Base-by-base conservation (phyloP, 257 asterid species). In the Knoxia roxburghii region DNA sequence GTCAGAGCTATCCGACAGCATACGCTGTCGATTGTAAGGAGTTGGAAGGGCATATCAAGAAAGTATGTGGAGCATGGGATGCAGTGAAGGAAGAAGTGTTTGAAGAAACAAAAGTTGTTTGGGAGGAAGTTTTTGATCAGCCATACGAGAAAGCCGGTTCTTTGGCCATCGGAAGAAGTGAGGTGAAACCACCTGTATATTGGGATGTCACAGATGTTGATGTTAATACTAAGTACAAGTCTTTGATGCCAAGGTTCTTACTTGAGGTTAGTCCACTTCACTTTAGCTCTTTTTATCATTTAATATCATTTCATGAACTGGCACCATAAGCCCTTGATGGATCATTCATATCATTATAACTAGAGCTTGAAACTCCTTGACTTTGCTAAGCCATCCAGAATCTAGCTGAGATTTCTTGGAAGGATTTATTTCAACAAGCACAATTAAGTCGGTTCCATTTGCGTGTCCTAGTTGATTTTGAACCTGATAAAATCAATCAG, bases 141-240 rank as follows among this genome's bases (percentile, higher is more conserved):
- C 96, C 98, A 45, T 92, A 83, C 48, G 96, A 89, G 83, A 92
- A 82, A 81, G 95, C 95, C 0, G 97, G 98, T 24, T 84, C 84
- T 54, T 76, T 77, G 79, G 68, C 80, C 77, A 68, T 85, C 30
- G 65, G 72, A 18, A 77, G 77, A 75, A 37, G 69, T 55, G 66
- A 70, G 26, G 30, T 72, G n/a, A 84, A 81, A 33, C 80, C 81
- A 0, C 91, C 91, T 49, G 68, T 87, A 39, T 80, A 83, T 78
- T 92, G 95, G 98, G 93, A 82, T 8, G 76, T 85, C 45, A 73
- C 84, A 1, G 74, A 78, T 68, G 50, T 65, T 15, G 97, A 92
- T 76, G 87, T 83, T 71, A 92, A 92, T 78, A 74, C 82, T 1
- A 83, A 73, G 83, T 92, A 89, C 79, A 86, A 81, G 75, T 86